Conservation (phyloP, 225 moss, liverwort and hornwort species). For the Takakia lepidozioides region DNA sequence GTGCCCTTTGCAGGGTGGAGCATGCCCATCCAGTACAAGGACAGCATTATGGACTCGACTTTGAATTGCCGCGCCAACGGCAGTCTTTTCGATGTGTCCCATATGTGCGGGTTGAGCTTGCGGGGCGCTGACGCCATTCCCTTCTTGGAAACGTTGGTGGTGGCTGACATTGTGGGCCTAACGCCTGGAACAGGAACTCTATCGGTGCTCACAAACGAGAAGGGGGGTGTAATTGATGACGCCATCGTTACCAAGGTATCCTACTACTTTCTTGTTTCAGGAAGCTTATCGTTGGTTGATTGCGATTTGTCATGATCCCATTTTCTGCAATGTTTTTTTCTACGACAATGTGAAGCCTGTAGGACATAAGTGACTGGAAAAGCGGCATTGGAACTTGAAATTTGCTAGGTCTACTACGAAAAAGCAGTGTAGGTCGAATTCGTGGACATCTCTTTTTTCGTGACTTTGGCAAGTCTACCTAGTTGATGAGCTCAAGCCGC, state of each 20-base stretch:
- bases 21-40: conserved; percentile 99
- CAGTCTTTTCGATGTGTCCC: conserved; percentile 88
- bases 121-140: conserved; percentile 86
- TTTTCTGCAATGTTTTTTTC: too few species aligned
- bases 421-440: too few species aligned
- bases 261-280: too few species aligned
- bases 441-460: too few species aligned
- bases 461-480: too few species aligned
- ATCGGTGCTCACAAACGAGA: conserved; percentile 90
- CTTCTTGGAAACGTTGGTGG: conserved; percentile 86
- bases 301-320: too few species aligned
- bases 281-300: too few species aligned
- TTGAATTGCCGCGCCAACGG: conserved; percentile 77
- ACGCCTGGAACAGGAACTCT: conserved; percentile 71
- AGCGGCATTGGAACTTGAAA: too few species aligned
- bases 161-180: conserved; percentile 75
- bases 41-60: conserved; percentile 96
- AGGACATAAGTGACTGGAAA: too few species aligned
- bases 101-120: conserved; percentile 88
- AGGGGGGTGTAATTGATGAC: conserved; percentile 89
- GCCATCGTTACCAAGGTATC: conserved; percentile 87
- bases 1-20: conserved; percentile 97
- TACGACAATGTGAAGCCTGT: too few species aligned
- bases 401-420: too few species aligned
- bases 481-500: too few species aligned